phyloP scores from a whole-genome alignment of 164 flowering plant genomes.

The Magnolia changhungtana region DNA sequence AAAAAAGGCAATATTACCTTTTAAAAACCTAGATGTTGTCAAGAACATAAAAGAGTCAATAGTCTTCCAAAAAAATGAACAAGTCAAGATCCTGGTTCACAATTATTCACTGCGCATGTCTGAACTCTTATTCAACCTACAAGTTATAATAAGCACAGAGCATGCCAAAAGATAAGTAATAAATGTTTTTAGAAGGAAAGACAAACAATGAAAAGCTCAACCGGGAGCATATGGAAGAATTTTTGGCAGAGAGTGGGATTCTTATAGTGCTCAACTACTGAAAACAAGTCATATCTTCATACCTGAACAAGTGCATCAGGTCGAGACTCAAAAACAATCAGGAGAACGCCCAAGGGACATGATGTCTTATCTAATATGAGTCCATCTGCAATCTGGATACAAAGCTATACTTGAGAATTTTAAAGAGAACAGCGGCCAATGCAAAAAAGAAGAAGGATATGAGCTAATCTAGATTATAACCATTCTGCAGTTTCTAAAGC shows the following conservation, averaged over 20 bases:
- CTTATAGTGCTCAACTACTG: background rate
- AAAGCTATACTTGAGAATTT: constrained; percentile 3
- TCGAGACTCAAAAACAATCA: constrained; percentile 95
- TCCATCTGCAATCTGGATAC: constrained; percentile 80
- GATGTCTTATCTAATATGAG: constrained; percentile 85
- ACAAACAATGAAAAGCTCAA: too few relatives aligned
- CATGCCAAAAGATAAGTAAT: too few relatives aligned
- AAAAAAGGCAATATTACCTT: background rate
- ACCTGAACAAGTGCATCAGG: constrained; percentile 99
- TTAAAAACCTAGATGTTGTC: background rate
- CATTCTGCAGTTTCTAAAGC: too few relatives aligned
- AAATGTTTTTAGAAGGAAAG: too few relatives aligned
- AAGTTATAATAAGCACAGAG: background rate
- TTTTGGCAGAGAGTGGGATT: too few relatives aligned
- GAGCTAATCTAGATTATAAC: background rate
- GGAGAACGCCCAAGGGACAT: constrained; percentile 86
- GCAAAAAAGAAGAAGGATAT: background rate
- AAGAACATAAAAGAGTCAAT: background rate
- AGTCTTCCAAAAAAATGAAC: background rate
- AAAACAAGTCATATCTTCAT: background rate
- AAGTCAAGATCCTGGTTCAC: background rate
- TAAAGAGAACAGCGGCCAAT: background rate
- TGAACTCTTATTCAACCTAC: background rate
- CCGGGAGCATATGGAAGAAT: too few relatives aligned
- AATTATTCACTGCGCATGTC: background rate